Base-by-base conservation (phyloP, 352 stramenopile genomes). In the Phytophthora melonis region DNA sequence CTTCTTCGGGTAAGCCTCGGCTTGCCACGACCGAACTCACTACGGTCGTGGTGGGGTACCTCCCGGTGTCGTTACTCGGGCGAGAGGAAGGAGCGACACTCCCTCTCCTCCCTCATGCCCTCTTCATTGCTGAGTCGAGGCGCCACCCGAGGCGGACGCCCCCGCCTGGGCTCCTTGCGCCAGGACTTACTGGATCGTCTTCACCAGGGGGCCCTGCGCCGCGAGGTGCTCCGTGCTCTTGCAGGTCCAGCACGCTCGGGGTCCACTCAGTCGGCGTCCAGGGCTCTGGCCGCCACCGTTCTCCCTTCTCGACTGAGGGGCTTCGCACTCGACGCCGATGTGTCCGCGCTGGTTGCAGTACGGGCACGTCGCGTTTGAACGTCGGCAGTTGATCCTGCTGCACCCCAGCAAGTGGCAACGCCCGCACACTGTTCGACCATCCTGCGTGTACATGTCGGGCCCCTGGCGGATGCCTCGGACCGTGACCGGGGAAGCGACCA, bases 61-160 rank as follows among this genome's bases (percentile, higher is more conserved):
- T 8, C 16, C 43, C 43, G n/a, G 43, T 52, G 43, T 52, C 43
- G 43, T 19, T 52, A 6, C 43, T 23, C 43, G 4, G 43, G 43
- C 18, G 43, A 52, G 43, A 23, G 43, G 43, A 52, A 52, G 43
- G 43, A 52, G 43, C 43, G 43, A 52, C 43, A 25, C 43, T 52
- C 43, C 7, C 43, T 52, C 43, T 52, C 43, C 43, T 52, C 43
- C 43, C 18, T 21, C 43, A 13, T 52, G 43, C 18, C 43, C 43
- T 21, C 43, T 21, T 52, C 4, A 52, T 52, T 52, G 43, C 3
- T 52, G 18, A 2, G 18, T 13, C 16, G 43, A 18, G 3, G 18
- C 9, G 0, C 7, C 7, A 7, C 6, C 6, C 5, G 14, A 4
- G 3, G 43, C 18, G 6, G 43, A 10, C 6, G 18, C 18, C 3